Base-by-base conservation (phyloP, 331 rosid species). In the Quercus tomentella region DNA sequence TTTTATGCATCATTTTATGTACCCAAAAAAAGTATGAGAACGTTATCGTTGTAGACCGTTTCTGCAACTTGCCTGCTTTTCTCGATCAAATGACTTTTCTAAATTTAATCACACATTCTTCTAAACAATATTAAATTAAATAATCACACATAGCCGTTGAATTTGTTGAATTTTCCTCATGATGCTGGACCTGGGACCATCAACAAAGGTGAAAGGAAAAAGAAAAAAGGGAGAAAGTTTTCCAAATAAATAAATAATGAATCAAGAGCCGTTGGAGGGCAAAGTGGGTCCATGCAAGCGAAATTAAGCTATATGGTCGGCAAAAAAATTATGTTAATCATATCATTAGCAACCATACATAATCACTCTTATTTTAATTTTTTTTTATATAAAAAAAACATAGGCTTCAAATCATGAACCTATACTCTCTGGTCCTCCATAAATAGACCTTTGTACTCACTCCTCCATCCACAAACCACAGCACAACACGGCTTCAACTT, bases 241-340 rank as follows among this genome's bases (percentile, higher is more conserved):
- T 0, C 45, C 18, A 22, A 20, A 10, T 9, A 28, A 22, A 25
- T 10, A 6, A 5, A 37, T 22, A 43, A 30, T 23, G 28, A 41
- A 52, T 5, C 35, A 52, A 73, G 83, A 81, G 84, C 83, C 89
- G 82, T 88, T 91, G 87, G 81, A 51, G 65, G 73, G 73, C 56
- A 65, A 43, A 67, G 54, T 62, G 92, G 94, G 87, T 20, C 89
- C 91, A n/a, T 86, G 92, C 96, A 79, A 89, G 92, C 90, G 89
- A 88, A 86, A 84, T 82, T 62, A 82, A 80, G 92, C 87, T 84
- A 82, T 66, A 57, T 72, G 95, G 96, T 84, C 93, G 97, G 97
- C 91, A 52, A 65, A 83, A 49, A 82, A 82, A 77, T 17, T 65
- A 73, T 49, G 78, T 55, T 80, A 84, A 88, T 82, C 77, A 77